These are phyloP conservation scores for Kregervanrija pseudodelftensis DNA, from an alignment of 805 yeast species.

Conservation along the genomic window DNA sequence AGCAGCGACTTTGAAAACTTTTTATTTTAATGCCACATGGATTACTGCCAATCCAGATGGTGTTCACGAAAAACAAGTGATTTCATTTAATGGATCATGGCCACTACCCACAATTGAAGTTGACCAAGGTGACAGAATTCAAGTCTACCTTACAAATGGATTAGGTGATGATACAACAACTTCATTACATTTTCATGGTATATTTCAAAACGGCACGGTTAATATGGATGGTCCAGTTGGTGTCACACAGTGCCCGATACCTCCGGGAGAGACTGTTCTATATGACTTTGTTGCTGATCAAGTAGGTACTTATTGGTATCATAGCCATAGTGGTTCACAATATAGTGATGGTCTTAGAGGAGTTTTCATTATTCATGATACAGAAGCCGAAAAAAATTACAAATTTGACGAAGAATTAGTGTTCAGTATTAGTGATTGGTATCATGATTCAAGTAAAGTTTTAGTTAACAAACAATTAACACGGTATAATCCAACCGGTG, in stretches of 20 bases:
- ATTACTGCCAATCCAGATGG: constrained; percentile 66
- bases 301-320: constrained; percentile 80
- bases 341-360: constrained; percentile 76
- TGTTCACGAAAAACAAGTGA: constrained; percentile 42
- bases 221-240: constrained; percentile 76
- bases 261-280: constrained; percentile 56
- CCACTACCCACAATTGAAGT: constrained; percentile 67
- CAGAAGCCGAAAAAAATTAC: constrained; percentile 38
- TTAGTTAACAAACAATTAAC: constrained; percentile 44
- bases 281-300: constrained; percentile 71
- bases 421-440: constrained; percentile 55
- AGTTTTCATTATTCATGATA: constrained; percentile 57
- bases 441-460: constrained; percentile 45
- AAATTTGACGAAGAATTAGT: constrained; percentile 56
- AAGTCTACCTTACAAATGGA: constrained; percentile 56
- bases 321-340: constrained; percentile 70
- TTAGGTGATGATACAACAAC: constrained; percentile 42
- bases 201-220: constrained; percentile 54
- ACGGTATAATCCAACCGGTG: constrained; percentile 76
- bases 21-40: constrained; percentile 53
- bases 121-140: constrained; percentile 54
- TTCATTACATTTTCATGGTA: constrained; percentile 73
- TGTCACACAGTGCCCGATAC: constrained; percentile 76
- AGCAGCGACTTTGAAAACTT: constrained; percentile 19
- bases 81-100: constrained; percentile 67